phyloP scores from a whole-genome alignment of 768 basidiomycete genomes.

The Macrocybe gigantea region DNA sequence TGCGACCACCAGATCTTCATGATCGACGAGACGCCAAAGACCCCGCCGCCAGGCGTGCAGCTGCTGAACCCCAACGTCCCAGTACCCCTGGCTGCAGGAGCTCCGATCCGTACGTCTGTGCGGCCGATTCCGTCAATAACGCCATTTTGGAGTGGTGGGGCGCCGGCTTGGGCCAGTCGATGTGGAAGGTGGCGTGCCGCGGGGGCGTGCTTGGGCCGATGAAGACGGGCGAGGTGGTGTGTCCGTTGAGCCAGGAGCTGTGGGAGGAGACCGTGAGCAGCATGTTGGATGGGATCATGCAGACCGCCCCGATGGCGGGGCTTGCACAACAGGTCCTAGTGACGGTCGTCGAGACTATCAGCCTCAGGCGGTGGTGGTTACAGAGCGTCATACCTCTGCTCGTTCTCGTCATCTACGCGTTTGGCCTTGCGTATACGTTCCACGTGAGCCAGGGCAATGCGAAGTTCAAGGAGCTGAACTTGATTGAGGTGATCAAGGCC shows the following conservation, averaged over 20 bases:
- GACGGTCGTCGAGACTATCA: constrained; percentile 6
- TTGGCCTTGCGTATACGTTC: constrained; percentile 3
- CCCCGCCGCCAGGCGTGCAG: neutral
- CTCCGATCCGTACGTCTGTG: constrained; percentile 6
- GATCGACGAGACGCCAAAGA: neutral
- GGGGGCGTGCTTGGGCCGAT: constrained; percentile 13
- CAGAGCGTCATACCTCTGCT: constrained; percentile 10
- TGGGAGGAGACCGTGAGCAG: neutral
- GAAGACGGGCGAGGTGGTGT: neutral
- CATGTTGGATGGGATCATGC: constrained; percentile 15
- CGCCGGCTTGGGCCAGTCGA: constrained; percentile 10
- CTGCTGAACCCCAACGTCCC: neutral
- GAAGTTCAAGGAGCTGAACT: constrained; percentile 4
- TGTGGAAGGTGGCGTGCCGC: constrained; percentile 11
- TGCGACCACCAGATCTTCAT: neutral
- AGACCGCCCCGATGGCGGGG: constrained; percentile 7
- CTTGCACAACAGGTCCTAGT: constrained; percentile 5
- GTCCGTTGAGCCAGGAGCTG: no score
- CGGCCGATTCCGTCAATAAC: constrained; percentile 13
- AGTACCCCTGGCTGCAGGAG: constrained; percentile 8
- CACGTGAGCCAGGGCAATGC: constrained; percentile 2
- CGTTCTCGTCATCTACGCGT: constrained; percentile 8
- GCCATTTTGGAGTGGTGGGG: constrained; percentile 14
- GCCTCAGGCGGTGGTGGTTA: constrained; percentile 12
- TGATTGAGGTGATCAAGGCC: constrained; percentile 5